Percentiles rank a stretch among this genome's conserved stretches.
Evolutionary conservation across 768 basidiomycete genomes (phyloP).

Genomic region (Punctularia strigosozonata): DNA sequence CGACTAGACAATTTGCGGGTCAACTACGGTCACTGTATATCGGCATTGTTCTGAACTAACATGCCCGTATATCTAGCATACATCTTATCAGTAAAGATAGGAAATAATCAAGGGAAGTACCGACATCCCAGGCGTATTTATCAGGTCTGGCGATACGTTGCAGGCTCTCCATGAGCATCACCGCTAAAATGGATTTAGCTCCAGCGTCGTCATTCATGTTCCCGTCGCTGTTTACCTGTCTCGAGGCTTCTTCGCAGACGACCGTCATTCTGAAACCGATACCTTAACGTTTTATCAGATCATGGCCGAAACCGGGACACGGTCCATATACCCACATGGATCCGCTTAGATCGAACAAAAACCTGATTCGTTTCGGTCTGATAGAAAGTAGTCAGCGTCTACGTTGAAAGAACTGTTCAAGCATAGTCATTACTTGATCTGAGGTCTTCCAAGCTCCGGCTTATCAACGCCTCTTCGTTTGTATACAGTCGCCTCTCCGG

Average conservation of each 20-base stretch:
- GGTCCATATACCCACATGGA: constrained; percentile 37
- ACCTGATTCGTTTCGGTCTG: constrained; percentile 57
- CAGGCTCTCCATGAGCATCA: constrained; percentile 68
- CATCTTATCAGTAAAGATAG: constrained; percentile 2
- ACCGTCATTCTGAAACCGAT: constrained; percentile 65
- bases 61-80: constrained; percentile 46
- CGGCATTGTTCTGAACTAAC: constrained; percentile 23
- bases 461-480: constrained; percentile 62
- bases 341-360: constrained; percentile 59
- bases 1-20: constrained; percentile 26
- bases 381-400: constrained; percentile 1
- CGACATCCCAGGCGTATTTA: constrained; percentile 69
- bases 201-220: not conserved
- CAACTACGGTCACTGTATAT: not conserved
- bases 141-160: constrained; percentile 49
- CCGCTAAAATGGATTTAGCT: constrained; percentile 26
- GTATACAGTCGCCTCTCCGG: constrained; percentile 59
- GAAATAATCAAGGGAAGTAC: constrained; percentile 13
- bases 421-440: constrained; percentile 38
- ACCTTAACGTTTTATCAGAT: constrained; percentile 24
- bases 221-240: constrained; percentile 30
- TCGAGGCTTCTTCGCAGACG: constrained; percentile 52
- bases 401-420: constrained; percentile 1
- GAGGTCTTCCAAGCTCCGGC: constrained; percentile 54
- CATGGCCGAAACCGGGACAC: not conserved